phyloP scores from a whole-genome alignment of 176 grass and related monocot genomes.

The Thinopyrum elongatum region DNA sequence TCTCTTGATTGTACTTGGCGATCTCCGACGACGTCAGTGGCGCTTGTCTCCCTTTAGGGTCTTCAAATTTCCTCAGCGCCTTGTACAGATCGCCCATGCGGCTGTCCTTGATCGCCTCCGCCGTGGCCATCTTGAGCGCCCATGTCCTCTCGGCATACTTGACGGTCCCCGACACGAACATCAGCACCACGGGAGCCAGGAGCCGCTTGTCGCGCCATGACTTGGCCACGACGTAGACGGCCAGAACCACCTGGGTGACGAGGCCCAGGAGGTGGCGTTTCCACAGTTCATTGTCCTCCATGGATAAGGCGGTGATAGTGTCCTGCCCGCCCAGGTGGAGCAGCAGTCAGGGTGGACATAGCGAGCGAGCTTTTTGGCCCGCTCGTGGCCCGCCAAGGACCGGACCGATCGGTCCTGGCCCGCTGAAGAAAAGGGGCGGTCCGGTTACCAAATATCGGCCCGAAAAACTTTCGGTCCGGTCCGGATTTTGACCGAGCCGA shows the following conservation, averaged over 20 bases:
- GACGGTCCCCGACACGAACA: slow-evolving; percentile 22
- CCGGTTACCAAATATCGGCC: no score
- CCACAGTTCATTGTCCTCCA: slow-evolving; percentile 47
- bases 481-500: no score
- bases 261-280: slow-evolving; percentile 37
- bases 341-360: no score
- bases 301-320: slow-evolving; percentile 34
- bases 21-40: neutral
- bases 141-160: slow-evolving; percentile 47
- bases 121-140: slow-evolving; percentile 30
- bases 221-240: slow-evolving; percentile 25
- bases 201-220: neutral
- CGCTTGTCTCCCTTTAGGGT: neutral
- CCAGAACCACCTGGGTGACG: slow-evolving; percentile 13
- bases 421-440: no score
- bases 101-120: neutral
- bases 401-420: no score
- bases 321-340: slow-evolving; percentile 53
- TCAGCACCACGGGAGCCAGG: neutral
- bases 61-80: slow-evolving; percentile 7
- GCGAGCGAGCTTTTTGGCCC: no score
- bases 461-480: no score
- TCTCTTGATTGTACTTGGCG: slow-evolving; percentile 2
- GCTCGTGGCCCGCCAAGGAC: no score
- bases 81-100: slow-evolving; percentile 5